Evolutionary conservation across 192 early-diverging fungal species (phyloP).

Genomic region (Backusella luteola): DNA sequence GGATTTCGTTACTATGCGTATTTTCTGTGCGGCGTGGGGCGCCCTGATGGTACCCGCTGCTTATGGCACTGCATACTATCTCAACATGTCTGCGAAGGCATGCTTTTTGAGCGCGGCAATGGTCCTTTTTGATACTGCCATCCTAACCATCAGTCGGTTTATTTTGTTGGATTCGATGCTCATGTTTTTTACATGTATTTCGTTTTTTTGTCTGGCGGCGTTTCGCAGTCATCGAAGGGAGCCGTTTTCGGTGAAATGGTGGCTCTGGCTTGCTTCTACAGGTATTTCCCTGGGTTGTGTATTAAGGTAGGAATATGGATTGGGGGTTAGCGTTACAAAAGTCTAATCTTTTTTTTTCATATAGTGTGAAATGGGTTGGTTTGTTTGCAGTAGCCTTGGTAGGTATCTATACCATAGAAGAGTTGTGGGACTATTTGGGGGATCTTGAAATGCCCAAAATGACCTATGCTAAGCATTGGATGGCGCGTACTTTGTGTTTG

Average conservation of each 20-base stretch:
- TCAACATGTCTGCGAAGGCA: constrained; percentile 66
- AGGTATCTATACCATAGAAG: constrained; percentile 87
- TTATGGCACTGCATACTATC: constrained; percentile 79
- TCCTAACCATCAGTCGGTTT: constrained; percentile 39
- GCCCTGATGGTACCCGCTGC: constrained; percentile 86
- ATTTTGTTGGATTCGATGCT: constrained; percentile 16
- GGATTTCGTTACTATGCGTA: constrained; percentile 86
- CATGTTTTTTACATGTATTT: constrained; percentile 51
- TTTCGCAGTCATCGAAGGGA: constrained; percentile 37
- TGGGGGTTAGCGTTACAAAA: background rate
- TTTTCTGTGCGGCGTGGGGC: constrained; percentile 87
- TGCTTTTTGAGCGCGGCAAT: constrained; percentile 72
- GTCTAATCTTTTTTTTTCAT: background rate
- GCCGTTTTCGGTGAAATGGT: constrained; percentile 86
- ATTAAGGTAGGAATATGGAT: constrained; percentile 14
- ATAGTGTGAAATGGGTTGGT: constrained; percentile 95
- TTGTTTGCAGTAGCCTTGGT: constrained; percentile 88
- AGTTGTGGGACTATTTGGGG: constrained; percentile 88
- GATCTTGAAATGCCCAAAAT: constrained; percentile 61
- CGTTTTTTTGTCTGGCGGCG: constrained; percentile 64
- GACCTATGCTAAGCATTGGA: constrained; percentile 81
- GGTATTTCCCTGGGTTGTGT: constrained; percentile 86
- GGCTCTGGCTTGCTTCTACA: constrained; percentile 78
- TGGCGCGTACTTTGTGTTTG: constrained; percentile 72
- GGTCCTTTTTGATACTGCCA: constrained; percentile 59